Base-by-base conservation (phyloP, 352 stramenopile genomes). In the Globisporangium nodosum region DNA sequence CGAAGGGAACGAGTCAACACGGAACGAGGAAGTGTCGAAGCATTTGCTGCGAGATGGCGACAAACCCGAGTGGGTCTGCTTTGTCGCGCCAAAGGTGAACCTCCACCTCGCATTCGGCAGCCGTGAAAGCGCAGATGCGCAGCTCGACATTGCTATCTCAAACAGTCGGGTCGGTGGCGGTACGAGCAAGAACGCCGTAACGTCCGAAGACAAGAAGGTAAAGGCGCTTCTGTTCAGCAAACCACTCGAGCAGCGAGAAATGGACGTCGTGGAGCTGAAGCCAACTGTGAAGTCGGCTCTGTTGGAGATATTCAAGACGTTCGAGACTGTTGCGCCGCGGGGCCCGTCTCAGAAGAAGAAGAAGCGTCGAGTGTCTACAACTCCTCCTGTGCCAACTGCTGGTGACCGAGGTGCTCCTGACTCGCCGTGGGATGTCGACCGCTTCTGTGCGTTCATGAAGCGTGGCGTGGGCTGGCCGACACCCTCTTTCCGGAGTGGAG, bases 391-490 rank as follows among this genome's bases (percentile, higher is more conserved):
- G 24, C 51, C 31, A 16, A 13, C 37, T 7, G 24, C 5, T 13
- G 37, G 6, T 54, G 40, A 47, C 2, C 40, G 3, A 1, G 43
- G 13, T 27, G 42, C 24, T 12, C 16, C 31, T 3, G 46, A 50
- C 15, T 48, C 30, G 16, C 27, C 42, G 3, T 92, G 81, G 81
- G 65, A 88, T 59, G 70, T 92, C 30, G 73, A 92, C 24, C 84
- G 78, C 40, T 92, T 90, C 49, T 84, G 73, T 18, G 63, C 64
- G 0, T 89, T 92, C 39, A 61, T 62, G 50, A 65, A 47, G n/a
- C 45, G 58, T 13, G 52, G 57, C 0, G 35, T 73, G 18, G 59
- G 56, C 3, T 51, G 56, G 33, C 64, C 51, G 1, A 46, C 52
- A 30, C 43, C 55, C 43, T 37, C 42, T 15, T 35, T 39, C 15